phyloP scores from a whole-genome alignment of 306 rosid genomes.

The Dalbergia cochinchinensis region DNA sequence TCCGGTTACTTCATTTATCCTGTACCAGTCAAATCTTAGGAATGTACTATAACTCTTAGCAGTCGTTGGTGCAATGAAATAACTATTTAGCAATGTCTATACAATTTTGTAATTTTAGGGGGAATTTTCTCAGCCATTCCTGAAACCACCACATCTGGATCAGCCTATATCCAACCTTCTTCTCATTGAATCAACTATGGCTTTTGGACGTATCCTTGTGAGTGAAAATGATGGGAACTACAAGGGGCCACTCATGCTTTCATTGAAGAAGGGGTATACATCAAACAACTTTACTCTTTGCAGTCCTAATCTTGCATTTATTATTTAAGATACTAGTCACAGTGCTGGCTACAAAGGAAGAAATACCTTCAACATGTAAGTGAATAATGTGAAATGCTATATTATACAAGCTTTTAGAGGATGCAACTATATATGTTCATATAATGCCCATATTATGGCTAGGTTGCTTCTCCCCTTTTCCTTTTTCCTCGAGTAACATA shows the following conservation, averaged over 20 bases:
- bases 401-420: constrained; percentile 13
- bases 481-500: neutral
- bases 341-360: constrained; percentile 33
- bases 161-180: constrained; percentile 90
- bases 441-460: constrained; percentile 16
- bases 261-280: constrained; percentile 81
- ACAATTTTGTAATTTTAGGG: constrained; percentile 59
- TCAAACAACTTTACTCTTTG: constrained; percentile 31
- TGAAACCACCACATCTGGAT: constrained; percentile 95
- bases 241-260: constrained; percentile 89
- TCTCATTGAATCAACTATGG: constrained; percentile 91
- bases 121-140: constrained; percentile 94
- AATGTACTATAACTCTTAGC: constrained; percentile 18
- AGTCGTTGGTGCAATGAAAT: constrained; percentile 42
- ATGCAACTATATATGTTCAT: neutral
- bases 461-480: constrained; percentile 18
- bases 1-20: constrained; percentile 33
- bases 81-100: constrained; percentile 25
- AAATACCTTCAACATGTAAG: constrained; percentile 33
- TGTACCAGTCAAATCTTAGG: constrained; percentile 40
- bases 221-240: constrained; percentile 89
- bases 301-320: constrained; percentile 15
- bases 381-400: constrained; percentile 38
- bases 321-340: constrained; percentile 31
- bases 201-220: constrained; percentile 82